phyloP scores from a whole-genome alignment of 495 filamentous ascomycete genomes.

The Aspergillus sclerotiicarbonarius region DNA sequence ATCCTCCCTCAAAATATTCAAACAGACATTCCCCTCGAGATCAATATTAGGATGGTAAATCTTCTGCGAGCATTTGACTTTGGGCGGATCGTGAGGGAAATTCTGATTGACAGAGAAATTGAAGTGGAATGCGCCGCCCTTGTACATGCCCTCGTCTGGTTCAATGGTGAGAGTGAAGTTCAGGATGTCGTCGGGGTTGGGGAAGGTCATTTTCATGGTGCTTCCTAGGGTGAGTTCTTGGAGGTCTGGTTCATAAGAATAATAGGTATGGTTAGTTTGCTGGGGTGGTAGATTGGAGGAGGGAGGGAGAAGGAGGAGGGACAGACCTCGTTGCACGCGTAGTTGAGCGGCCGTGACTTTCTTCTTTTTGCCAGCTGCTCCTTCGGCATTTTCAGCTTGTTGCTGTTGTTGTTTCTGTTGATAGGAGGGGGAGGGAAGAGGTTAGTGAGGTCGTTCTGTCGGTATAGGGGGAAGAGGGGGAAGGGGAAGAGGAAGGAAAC shows the following conservation, averaged over 20 bases:
- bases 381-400: conserved; percentile 85
- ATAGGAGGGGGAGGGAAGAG: neutral
- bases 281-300: neutral
- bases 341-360: conserved; percentile 96
- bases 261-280: neutral
- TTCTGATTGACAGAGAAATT: conserved; percentile 87
- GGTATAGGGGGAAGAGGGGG: neutral
- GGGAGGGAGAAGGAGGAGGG: conserved; percentile 1
- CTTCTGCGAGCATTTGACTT: conserved; percentile 96
- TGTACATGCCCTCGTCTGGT: conserved; percentile 98
- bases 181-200: conserved; percentile 93
- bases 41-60: conserved; percentile 99
- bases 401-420: conserved; percentile 83
- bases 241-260: too few species aligned
- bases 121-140: conserved; percentile 84
- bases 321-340: conserved; percentile 89
- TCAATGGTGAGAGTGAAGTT: conserved; percentile 93
- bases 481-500: conserved; percentile 3
- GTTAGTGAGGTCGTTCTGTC: too few species aligned
- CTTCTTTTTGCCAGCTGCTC: conserved; percentile 77
- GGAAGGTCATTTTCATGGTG: conserved; percentile 91
- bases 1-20: conserved; percentile 96
- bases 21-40: conserved; percentile 92
- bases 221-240: conserved; percentile 83
- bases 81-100: conserved; percentile 97